These are phyloP conservation scores for Tolypocladium tropicale DNA, from an alignment of 2,329 filamentous ascomycete genomes.

Conservation along the genomic window DNA sequence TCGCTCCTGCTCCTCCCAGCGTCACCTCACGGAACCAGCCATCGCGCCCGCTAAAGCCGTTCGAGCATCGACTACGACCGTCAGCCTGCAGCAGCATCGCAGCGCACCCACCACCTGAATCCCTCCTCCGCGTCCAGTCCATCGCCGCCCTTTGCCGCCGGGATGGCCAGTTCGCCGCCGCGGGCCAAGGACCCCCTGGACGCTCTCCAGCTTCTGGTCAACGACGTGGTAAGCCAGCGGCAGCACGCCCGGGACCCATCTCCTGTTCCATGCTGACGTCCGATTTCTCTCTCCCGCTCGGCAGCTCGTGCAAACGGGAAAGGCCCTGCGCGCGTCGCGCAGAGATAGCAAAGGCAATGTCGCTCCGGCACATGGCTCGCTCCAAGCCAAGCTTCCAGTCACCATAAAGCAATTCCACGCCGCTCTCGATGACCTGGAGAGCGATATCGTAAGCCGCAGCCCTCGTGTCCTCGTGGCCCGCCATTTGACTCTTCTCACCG, in stretches of 20 bases:
- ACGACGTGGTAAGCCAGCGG: conserved; percentile 39
- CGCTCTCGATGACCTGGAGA: conserved; percentile 45
- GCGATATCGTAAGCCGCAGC: conserved; percentile 38
- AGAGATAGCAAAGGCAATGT: conserved; percentile 33
- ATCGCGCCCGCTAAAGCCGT: background rate
- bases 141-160: background rate
- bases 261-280: background rate
- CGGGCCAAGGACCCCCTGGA: conserved; percentile 30
- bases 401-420: conserved; percentile 39
- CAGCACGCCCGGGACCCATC: background rate
- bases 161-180: conserved; percentile 18
- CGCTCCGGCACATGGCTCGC: conserved; percentile 18
- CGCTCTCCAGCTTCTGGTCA: conserved; percentile 41
- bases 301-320: conserved; percentile 50
- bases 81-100: background rate
- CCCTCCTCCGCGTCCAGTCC: background rate
- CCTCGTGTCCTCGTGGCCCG: background rate
- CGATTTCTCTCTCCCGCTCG: conserved; percentile 1
- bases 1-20: background rate
- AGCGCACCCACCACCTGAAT: background rate
- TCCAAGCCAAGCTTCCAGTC: conserved; percentile 33
- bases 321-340: conserved; percentile 38
- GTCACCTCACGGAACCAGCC: background rate
- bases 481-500: background rate
- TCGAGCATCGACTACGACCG: background rate